Base-by-base conservation (phyloP, 192 early-diverging fungal species). In the Geosiphon pyriformis region DNA sequence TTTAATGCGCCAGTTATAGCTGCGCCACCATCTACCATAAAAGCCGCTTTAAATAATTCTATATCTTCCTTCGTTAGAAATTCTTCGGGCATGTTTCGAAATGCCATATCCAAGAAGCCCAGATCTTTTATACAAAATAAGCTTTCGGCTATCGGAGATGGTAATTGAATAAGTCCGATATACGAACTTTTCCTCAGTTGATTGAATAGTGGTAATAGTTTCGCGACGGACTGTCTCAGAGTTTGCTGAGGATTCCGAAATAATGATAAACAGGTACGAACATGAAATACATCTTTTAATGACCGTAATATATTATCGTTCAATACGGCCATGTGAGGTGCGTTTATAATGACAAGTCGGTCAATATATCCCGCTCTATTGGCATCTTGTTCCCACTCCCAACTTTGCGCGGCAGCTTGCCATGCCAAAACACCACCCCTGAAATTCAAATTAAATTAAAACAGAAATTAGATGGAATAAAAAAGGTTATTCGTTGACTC, bases 1-100 rank as follows among this genome's bases (percentile, higher is more conserved):
- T 60, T 50, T 25, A 70, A 1, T 32, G 27, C 23, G 61, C 69
- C 31, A 56, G 30, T 57, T 26, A 42, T 32, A 42, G n/a, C n/a
- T 18, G 65, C 55, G 26, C 27, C 6, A 56, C 57, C 32, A 30
- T 67, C 54, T 1, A 29, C 23, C 3, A 23, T 25, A 46, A n/a
- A 4, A 11, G 26, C 31, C 3, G 69, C 69, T 32, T 70, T 70
- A 31, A 30, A 63, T 4, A 61, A 47, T 2, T 70, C 61, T 0
- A 50, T 60, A 35, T 69, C 68, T 3, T 61, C 51, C 6, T 12
- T 17, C 1, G 17, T 54, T 7, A 50, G 26, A 1, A 10, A 30
- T 32, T 70, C 54, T 10, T 31, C 31, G n/a, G 22, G 22, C 22
- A 56, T 0, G 3, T 12, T 3, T 30, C 4, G 17, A 2, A 32